Base-by-base conservation (phyloP, 441 rosid species). In the Iberis amara region DNA sequence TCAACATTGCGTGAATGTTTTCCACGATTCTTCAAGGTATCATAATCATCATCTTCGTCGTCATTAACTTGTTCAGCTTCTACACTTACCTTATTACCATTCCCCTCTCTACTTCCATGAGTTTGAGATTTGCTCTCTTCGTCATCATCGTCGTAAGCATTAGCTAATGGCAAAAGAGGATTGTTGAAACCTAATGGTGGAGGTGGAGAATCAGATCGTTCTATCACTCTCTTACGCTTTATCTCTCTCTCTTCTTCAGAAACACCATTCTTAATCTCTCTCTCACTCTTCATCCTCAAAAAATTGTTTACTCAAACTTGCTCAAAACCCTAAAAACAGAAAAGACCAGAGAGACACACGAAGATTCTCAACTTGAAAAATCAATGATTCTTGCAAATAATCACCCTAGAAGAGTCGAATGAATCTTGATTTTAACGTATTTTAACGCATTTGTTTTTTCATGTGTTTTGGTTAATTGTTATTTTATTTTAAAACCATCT, bases 161-260 rank as follows among this genome's bases (percentile, higher is more conserved):
- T 72, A 5, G 81, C 76, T 28, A 79, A 48, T 1, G 88, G 85
- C 5, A 79, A 76, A 8, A 89, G 86, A 4, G 92, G 86, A 36
- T 78, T 86, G 3, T 78, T 86, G 15, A 76, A 75, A 24, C 72
- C 74, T 8, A 71, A 47, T 5, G 61, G 77, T 9, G 69, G 62
- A 28, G 75, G 71, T 32, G 89, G 69, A 0, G 77, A 63, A 49
- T 64, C 68, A 12, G 68, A 57, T 43, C 59, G 55, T 36, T 70
- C 76, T 0, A 5, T 52, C 52, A 66, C 51, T 69, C 60, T 85
- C 65, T 38, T 77, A 70, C 79, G 66, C 76, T 91, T 91, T 8
- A 31, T 12, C 3, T 64, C 69, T 46, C 68, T 56, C n/a, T 64
- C 85, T 36, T 70, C 78, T 14, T 57, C 74, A 7, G 36, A 8